These are phyloP conservation scores for Fusarium duplospermum DNA, from an alignment of 2,329 filamentous ascomycete genomes.

Conservation along the genomic window DNA sequence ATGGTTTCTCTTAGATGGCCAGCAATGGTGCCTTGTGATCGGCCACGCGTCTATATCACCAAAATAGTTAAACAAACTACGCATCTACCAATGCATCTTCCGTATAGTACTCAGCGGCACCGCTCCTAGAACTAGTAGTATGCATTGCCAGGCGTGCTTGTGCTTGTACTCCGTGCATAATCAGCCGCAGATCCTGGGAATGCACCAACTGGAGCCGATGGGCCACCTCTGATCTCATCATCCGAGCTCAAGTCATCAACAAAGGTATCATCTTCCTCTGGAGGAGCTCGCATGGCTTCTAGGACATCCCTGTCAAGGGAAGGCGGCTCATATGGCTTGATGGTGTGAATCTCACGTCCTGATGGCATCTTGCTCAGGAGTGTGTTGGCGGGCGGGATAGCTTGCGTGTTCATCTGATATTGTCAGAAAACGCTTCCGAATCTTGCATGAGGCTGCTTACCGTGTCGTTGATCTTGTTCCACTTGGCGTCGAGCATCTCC, in stretches of 20 bases:
- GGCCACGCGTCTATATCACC: neutral
- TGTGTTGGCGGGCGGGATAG: slow-evolving; percentile 76
- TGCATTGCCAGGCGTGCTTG: slow-evolving; percentile 49
- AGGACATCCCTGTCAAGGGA: slow-evolving; percentile 73
- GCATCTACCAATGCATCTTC: neutral
- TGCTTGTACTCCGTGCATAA: slow-evolving; percentile 47
- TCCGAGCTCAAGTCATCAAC: slow-evolving; percentile 53
- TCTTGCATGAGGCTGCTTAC: slow-evolving; percentile 59
- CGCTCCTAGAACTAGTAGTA: slow-evolving; percentile 50
- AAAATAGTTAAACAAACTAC: neutral
- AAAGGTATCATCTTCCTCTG: slow-evolving; percentile 49
- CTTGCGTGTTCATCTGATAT: slow-evolving; percentile 79
- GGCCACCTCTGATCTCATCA: slow-evolving; percentile 48
- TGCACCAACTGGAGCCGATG: slow-evolving; percentile 56
- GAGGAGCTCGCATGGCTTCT: slow-evolving; percentile 64
- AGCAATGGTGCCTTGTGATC: neutral
- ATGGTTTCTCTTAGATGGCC: neutral
- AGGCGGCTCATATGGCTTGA: slow-evolving; percentile 76
- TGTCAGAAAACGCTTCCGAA: slow-evolving; percentile 5
- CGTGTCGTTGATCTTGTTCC: slow-evolving; percentile 93
- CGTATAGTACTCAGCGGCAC: neutral
- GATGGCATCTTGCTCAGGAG: slow-evolving; percentile 85
- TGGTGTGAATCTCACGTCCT: slow-evolving; percentile 84
- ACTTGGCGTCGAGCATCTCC: slow-evolving; percentile 88
- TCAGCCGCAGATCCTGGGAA: slow-evolving; percentile 62